phyloP scores from a whole-genome alignment of 192 early-diverging fungal genomes.

The Coemansia sp. region DNA sequence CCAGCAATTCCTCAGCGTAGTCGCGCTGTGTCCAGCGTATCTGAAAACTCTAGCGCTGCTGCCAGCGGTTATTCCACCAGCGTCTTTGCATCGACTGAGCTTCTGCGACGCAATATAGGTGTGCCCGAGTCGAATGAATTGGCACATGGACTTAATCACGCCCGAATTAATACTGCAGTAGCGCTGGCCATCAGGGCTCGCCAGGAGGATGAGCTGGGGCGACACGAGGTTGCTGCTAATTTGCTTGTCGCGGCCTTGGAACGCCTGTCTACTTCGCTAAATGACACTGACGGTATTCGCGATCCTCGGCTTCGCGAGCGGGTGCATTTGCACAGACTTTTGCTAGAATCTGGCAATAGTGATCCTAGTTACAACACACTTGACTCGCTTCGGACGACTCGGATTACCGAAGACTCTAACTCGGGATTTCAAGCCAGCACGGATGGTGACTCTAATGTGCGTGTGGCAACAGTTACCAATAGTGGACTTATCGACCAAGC shows the following conservation, averaged over 20 bases:
- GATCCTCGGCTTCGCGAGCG: conserved; percentile 27
- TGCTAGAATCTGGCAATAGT: conserved; percentile 15
- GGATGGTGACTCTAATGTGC: background rate
- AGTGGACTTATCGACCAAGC: background rate
- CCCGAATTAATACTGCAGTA: conserved; percentile 24
- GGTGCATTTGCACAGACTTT: conserved; percentile 20
- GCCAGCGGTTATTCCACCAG: background rate
- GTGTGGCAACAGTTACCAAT: background rate
- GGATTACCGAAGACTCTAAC: background rate
- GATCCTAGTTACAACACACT: background rate
- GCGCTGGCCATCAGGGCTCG: conserved; percentile 31
- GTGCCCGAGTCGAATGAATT: background rate
- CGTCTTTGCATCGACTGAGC: background rate
- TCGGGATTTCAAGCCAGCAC: background rate
- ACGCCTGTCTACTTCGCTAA: conserved; percentile 29
- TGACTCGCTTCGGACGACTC: background rate
- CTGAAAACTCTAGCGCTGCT: conserved; percentile 1
- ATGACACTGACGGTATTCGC: background rate
- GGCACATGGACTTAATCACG: background rate
- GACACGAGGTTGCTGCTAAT: conserved; percentile 17
- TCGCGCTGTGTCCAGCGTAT: conserved; percentile 7
- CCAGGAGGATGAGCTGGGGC: conserved; percentile 38
- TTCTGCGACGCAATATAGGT: background rate
- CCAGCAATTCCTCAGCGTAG: conserved; percentile 1
- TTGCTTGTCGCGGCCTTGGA: conserved; percentile 27